These are phyloP conservation scores for Colletotrichum falcatum DNA, from an alignment of 2,329 filamentous ascomycete species.

Conservation along the genomic window DNA sequence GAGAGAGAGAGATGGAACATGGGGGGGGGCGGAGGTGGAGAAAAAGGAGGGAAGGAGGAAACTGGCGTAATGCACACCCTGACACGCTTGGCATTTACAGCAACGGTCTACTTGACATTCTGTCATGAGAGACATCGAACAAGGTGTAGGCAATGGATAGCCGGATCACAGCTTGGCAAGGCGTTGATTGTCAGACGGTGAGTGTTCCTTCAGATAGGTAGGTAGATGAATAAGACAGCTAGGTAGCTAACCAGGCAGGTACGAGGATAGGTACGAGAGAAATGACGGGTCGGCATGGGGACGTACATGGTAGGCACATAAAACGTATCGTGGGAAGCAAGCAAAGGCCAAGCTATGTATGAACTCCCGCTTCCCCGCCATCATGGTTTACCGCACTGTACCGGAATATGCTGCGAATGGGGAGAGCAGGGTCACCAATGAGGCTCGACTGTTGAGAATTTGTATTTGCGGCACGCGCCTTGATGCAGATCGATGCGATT, in stretches of 20 bases:
- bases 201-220: too few relatives aligned
- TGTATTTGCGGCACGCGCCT: background rate
- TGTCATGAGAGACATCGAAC: background rate
- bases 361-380: background rate
- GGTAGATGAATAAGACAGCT: background rate
- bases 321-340: background rate
- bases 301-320: background rate
- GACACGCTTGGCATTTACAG: background rate
- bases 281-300: background rate
- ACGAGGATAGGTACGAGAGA: background rate
- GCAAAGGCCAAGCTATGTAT: background rate
- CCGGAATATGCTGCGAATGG: background rate
- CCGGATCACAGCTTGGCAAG: too few relatives aligned
- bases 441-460: background rate
- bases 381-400: conserved; percentile 4
- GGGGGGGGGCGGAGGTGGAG: background rate
- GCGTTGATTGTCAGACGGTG: background rate
- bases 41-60: background rate
- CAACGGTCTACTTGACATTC: background rate
- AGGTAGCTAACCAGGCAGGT: background rate
- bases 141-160: background rate
- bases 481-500: background rate
- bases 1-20: background rate
- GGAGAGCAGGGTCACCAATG: background rate
- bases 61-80: background rate